phyloP scores from a whole-genome alignment of 2,329 filamentous ascomycete species.

The Cephalotrichum gorgonifer region DNA sequence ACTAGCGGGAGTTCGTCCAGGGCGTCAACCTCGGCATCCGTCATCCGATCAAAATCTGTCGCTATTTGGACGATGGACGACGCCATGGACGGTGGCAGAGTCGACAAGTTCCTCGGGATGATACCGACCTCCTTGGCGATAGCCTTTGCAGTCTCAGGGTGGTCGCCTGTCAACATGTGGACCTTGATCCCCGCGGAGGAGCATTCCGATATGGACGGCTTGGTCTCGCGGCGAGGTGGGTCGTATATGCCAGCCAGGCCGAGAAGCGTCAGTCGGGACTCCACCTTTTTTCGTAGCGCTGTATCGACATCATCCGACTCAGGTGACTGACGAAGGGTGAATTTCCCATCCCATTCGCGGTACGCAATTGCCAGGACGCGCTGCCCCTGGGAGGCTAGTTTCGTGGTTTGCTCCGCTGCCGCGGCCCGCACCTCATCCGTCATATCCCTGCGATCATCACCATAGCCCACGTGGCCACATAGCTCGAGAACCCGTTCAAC shows the following conservation, averaged over 20 bases:
- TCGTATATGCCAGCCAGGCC: constrained; percentile 85
- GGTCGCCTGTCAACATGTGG: constrained; percentile 79
- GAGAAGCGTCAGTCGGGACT: constrained; percentile 59
- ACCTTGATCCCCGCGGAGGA: constrained; percentile 66
- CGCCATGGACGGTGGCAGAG: constrained; percentile 52
- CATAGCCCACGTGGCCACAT: constrained; percentile 36
- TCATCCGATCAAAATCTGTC: constrained; percentile 67
- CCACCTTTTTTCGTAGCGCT: constrained; percentile 48
- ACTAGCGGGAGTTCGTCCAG: constrained; percentile 69
- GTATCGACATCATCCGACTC: constrained; percentile 20
- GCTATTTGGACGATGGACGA: constrained; percentile 64
- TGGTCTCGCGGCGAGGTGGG: constrained; percentile 73
- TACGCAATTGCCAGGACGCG: constrained; percentile 64
- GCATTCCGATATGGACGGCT: constrained; percentile 58
- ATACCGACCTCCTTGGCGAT: constrained; percentile 75
- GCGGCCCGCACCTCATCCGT: constrained; percentile 38
- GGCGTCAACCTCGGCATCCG: constrained; percentile 64
- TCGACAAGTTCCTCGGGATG: constrained; percentile 51
- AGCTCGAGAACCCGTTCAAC: constrained; percentile 51
- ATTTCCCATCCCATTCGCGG: constrained; percentile 44
- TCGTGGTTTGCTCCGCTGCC: constrained; percentile 44
- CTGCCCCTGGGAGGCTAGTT: constrained; percentile 56
- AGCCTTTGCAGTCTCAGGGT: constrained; percentile 66
- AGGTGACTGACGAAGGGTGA: constrained; percentile 22
- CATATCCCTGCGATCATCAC: constrained; percentile 30